Base-by-base conservation (phyloP, 441 rosid species). In the Breynia disticha region DNA sequence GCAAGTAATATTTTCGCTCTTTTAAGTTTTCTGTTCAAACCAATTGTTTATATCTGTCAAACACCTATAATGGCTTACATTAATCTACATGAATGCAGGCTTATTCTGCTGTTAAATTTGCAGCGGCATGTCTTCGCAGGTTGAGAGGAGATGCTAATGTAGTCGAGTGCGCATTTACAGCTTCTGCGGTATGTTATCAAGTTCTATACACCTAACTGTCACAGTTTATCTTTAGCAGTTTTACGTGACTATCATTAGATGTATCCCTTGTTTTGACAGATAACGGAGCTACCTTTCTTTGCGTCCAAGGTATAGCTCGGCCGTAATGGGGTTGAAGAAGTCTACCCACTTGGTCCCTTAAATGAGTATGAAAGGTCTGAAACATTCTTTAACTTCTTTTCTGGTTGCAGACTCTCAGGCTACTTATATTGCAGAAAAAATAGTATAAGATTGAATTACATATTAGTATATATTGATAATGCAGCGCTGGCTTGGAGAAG, bases 221-320 rank as follows among this genome's bases (percentile, higher is more conserved):
- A 13, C 37, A 12, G 6, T n/a, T 5, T 11, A 15, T n/a, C 11
- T 16, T 4, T n/a, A 3, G 35, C 22, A n/a, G 10, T 18, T 19
- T 50, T 17, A 42, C 9, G 19, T 38, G 48, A 42, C 24, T 24
- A 32, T 48, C 6, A 16, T 38, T 16, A 8, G 32, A 21, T 4
- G 15, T 17, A 2, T 12, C 42, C 45, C 48, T 52, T 55, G 35
- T 37, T 45, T 48, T 28, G 35, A 28, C 35, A 91, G 97, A 95
- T 88, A 52, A 88, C 98, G n/a, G 98, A 91, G 63, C 96, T 87
- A 46, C 95, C 98, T 14, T 87, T 80, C 82, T 91, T 91, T 9
- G 94, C 96, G 47, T 73, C 94, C 43, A 91, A 86, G 66, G 87
- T 87, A 53, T 74, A 79, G 32, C 78, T 91, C 5, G 82, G 98